phyloP scores from a whole-genome alignment of 2,329 filamentous ascomycete species.

The Alternaria atra region DNA sequence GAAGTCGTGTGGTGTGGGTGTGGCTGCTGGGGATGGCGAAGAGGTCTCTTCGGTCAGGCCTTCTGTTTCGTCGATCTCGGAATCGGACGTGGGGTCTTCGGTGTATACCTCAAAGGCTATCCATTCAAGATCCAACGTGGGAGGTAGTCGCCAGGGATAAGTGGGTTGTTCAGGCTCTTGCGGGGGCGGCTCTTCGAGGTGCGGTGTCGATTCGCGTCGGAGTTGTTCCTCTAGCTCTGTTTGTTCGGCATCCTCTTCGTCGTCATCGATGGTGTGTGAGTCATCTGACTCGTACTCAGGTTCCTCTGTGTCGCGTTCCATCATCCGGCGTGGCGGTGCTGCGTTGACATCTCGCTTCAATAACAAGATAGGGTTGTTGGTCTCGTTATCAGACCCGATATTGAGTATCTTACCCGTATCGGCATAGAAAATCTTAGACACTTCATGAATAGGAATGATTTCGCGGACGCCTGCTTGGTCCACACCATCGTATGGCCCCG shows the following conservation, averaged over 20 bases:
- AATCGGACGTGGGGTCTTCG: conserved; percentile 67
- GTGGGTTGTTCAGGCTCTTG: conserved; percentile 25
- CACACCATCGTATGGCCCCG: conserved; percentile 69
- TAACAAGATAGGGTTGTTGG: conserved; percentile 76
- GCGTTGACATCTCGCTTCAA: conserved; percentile 76
- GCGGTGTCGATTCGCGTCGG: conserved; percentile 52
- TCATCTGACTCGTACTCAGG: conserved; percentile 49
- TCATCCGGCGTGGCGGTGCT: conserved; percentile 67
- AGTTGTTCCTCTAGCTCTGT: conserved; percentile 57
- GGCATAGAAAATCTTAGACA: conserved; percentile 93
- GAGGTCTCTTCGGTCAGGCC: conserved; percentile 23
- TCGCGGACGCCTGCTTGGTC: conserved; percentile 70
- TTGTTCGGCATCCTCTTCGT: conserved; percentile 51
- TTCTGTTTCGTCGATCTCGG: conserved; percentile 57
- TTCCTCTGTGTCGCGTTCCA: conserved; percentile 52
- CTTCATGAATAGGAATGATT: conserved; percentile 73
- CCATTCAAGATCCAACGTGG: conserved; percentile 87
- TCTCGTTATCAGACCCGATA: conserved; percentile 73
- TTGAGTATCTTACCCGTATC: conserved; percentile 90
- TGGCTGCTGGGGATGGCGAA: conserved; percentile 24
- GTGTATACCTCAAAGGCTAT: conserved; percentile 86
- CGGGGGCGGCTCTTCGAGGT: conserved; percentile 17
- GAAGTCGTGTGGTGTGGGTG: conserved; percentile 52
- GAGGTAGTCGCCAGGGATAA: conserved; percentile 69
- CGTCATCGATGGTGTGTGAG: conserved; percentile 46